phyloP scores from a whole-genome alignment of 78 protist genomes.

The Mastigamoeba balamuthi region DNA sequence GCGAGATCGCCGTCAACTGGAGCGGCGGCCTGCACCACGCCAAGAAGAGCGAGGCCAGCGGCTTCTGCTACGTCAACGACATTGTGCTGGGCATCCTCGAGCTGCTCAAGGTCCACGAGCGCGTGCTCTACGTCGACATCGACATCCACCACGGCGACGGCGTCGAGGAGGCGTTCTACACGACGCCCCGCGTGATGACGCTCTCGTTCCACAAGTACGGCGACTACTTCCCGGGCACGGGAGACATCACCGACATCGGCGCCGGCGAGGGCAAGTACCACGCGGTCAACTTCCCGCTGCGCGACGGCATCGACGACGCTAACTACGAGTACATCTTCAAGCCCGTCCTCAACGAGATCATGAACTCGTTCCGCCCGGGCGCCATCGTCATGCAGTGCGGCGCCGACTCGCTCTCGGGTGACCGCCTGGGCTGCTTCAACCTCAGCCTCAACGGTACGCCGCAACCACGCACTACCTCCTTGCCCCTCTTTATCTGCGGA shows the following conservation, averaged over 20 bases:
- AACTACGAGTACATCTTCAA: slow-evolving; percentile 74
- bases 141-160: slow-evolving; percentile 95
- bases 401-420: slow-evolving; percentile 95
- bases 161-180: slow-evolving; percentile 86
- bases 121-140: slow-evolving; percentile 96
- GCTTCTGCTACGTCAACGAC: slow-evolving; percentile 98
- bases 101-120: slow-evolving; percentile 78
- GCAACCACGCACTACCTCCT: background rate
- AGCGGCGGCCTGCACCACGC: slow-evolving; percentile 99
- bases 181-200: slow-evolving; percentile 92
- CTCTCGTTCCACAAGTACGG: slow-evolving; percentile 93
- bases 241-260: slow-evolving; percentile 86
- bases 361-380: slow-evolving; percentile 76
- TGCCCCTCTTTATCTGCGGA: too few relatives aligned
- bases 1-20: slow-evolving; percentile 97
- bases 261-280: slow-evolving; percentile 73
- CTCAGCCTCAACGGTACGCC: slow-evolving; percentile 68
- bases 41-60: slow-evolving; percentile 88
- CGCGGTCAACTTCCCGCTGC: slow-evolving; percentile 92
- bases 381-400: slow-evolving; percentile 95
- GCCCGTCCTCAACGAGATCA: slow-evolving; percentile 64
- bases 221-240: slow-evolving; percentile 97
- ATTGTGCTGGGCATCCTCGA: slow-evolving; percentile 94
- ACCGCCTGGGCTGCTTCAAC: slow-evolving; percentile 96
- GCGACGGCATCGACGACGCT: slow-evolving; percentile 94